Evolutionary conservation across 176 grass and related monocot genomes (phyloP).

Genomic region (Phragmites australis): DNA sequence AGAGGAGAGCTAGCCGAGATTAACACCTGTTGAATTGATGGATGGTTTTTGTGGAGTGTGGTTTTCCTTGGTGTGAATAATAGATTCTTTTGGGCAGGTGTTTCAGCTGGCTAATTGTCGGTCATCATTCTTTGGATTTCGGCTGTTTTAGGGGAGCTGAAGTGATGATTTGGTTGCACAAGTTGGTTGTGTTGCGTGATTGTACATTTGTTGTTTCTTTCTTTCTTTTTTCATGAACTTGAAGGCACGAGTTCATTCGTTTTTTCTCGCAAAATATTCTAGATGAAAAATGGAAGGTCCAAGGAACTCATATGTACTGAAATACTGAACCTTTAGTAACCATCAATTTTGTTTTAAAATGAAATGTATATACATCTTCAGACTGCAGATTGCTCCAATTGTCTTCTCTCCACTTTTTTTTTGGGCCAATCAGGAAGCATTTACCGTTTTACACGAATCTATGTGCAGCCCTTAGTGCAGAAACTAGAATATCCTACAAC

Average conservation of each 20-base stretch:
- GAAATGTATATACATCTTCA: background rate
- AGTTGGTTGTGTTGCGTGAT: slow-evolving; percentile 28
- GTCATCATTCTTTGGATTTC: slow-evolving; percentile 5
- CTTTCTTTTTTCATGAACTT: background rate
- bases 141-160: slow-evolving; percentile 33
- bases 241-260: too few relatives aligned
- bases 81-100: slow-evolving; percentile 47
- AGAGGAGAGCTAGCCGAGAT: slow-evolving; percentile 34
- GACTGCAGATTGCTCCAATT: slow-evolving; percentile 7
- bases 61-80: slow-evolving; percentile 45
- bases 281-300: background rate
- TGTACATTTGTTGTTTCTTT: slow-evolving; percentile 28
- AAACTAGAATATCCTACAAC: slow-evolving; percentile 37
- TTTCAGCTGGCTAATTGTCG: slow-evolving; percentile 43
- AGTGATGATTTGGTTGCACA: background rate
- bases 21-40: too few relatives aligned
- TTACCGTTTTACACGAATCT: slow-evolving; percentile 25
- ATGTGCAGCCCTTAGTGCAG: background rate
- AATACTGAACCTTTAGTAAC: background rate
- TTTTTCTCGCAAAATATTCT: background rate
- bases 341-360: too few relatives aligned
- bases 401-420: background rate
- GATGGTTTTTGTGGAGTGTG: slow-evolving; percentile 23
- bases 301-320: background rate
- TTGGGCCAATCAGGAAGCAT: background rate